Evolutionary conservation across 176 grass and related monocot genomes (phyloP).

Genomic region (Zea mays): DNA sequence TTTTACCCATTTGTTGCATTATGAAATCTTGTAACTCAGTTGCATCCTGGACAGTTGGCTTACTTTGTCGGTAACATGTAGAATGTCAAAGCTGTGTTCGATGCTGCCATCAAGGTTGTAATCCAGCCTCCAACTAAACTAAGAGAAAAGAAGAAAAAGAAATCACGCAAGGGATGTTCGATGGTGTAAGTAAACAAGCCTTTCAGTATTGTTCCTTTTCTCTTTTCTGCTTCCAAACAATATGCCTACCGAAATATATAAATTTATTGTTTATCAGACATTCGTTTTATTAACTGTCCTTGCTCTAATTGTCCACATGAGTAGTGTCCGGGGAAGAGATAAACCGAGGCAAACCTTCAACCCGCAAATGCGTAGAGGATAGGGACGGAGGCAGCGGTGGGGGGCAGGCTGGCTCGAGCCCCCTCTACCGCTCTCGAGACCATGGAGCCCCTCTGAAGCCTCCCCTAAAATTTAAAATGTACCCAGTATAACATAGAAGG

Average conservation of each 20-base stretch:
- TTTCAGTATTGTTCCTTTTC: constrained; percentile 15
- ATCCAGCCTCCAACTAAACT: constrained; percentile 87
- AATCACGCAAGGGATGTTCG: constrained; percentile 58
- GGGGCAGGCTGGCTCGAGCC: too few relatives aligned
- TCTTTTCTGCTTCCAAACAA: neutral
- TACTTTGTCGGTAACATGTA: constrained; percentile 43
- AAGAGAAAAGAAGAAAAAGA: constrained; percentile 99
- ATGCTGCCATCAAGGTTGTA: constrained; percentile 98
- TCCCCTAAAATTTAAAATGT: too few relatives aligned
- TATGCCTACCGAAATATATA: neutral
- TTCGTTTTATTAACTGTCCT: neutral
- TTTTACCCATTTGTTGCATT: neutral
- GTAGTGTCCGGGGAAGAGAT: neutral
- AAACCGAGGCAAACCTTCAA: too few relatives aligned
- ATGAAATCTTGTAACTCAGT: constrained; percentile 2
- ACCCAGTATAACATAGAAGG: too few relatives aligned
- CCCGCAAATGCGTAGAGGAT: too few relatives aligned
- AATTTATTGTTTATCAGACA: neutral
- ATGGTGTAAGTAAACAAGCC: constrained; percentile 56
- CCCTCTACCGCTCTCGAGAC: too few relatives aligned
- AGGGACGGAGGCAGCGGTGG: too few relatives aligned
- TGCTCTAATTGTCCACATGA: neutral
- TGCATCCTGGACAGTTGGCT: constrained; percentile 6
- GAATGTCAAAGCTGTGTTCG: constrained; percentile 99
- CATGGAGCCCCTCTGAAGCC: too few relatives aligned